phyloP scores from a whole-genome alignment of 345 rosid species.

The Populus euphratica region DNA sequence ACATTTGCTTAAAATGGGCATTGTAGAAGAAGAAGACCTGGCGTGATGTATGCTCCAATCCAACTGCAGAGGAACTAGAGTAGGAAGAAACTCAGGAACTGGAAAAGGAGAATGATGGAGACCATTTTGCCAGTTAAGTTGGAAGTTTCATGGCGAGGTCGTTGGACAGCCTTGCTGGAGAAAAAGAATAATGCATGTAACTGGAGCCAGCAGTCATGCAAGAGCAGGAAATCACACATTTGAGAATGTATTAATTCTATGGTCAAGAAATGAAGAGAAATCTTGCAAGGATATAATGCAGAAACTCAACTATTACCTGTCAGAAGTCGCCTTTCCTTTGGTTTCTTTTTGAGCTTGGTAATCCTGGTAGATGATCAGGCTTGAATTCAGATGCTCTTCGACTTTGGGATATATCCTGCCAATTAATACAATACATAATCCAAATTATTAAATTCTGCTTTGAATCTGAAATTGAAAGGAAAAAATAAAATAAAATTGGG shows the following conservation, averaged over 20 bases:
- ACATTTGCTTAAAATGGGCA: neutral
- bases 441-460: neutral
- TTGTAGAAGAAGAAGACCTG: constrained; percentile 12
- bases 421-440: neutral
- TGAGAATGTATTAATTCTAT: constrained; percentile 11
- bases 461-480: neutral
- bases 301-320: constrained; percentile 37
- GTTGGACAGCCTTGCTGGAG: constrained; percentile 50
- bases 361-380: constrained; percentile 36
- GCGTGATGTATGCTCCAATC: constrained; percentile 7
- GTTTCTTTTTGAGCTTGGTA: constrained; percentile 21
- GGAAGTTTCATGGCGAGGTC: constrained; percentile 37
- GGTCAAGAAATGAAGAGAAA: neutral
- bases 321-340: constrained; percentile 34
- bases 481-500: neutral
- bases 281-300: neutral
- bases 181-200: constrained; percentile 48
- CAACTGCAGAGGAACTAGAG: constrained; percentile 33
- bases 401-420: constrained; percentile 49
- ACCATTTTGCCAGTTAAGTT: constrained; percentile 29
- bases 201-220: constrained; percentile 35
- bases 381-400: constrained; percentile 39
- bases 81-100: constrained; percentile 47
- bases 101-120: constrained; percentile 49
- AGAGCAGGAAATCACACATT: constrained; percentile 6